Conservation (phyloP, 257 asterid genomes). For the Przewalskia tangutica region DNA sequence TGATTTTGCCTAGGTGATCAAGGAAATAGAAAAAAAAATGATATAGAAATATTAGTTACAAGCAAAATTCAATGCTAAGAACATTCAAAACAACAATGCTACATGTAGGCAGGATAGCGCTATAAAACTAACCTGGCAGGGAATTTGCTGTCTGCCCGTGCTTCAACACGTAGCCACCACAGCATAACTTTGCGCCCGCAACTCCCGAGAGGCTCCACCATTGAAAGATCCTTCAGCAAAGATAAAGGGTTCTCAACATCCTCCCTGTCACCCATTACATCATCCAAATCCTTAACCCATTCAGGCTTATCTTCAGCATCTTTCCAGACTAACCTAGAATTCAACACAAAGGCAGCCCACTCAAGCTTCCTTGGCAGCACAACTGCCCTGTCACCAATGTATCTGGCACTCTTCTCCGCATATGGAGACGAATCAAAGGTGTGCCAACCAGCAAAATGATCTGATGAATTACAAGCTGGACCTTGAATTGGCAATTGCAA, state of each 20-base stretch:
- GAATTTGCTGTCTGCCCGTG: slow-evolving; percentile 91
- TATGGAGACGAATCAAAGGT: slow-evolving; percentile 40
- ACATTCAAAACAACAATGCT: neutral
- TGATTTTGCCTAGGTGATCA: neutral
- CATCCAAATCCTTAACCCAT: slow-evolving; percentile 76
- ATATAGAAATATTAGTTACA: neutral
- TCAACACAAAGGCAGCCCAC: slow-evolving; percentile 91
- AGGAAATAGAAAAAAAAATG: neutral
- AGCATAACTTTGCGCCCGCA: slow-evolving; percentile 82
- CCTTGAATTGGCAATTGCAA: slow-evolving; percentile 73
- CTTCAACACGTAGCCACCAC: slow-evolving; percentile 99
- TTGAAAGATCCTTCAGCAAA: slow-evolving; percentile 58
- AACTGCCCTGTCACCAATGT: slow-evolving; percentile 72
- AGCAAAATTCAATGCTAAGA: neutral
- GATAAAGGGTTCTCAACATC: slow-evolving; percentile 62
- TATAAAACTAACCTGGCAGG: slow-evolving; percentile 72
- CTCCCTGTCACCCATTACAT: slow-evolving; percentile 33
- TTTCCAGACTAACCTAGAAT: slow-evolving; percentile 78
- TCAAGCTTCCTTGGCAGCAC: slow-evolving; percentile 87
- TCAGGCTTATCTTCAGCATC: slow-evolving; percentile 53
- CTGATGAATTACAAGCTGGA: slow-evolving; percentile 83
- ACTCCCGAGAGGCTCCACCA: slow-evolving; percentile 91
- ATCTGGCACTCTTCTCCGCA: slow-evolving; percentile 54
- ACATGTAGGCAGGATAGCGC: neutral
- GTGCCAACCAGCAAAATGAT: slow-evolving; percentile 85